Conservation (phyloP, 2,329 filamentous ascomycete species). For the Rhinocladiella similis region DNA sequence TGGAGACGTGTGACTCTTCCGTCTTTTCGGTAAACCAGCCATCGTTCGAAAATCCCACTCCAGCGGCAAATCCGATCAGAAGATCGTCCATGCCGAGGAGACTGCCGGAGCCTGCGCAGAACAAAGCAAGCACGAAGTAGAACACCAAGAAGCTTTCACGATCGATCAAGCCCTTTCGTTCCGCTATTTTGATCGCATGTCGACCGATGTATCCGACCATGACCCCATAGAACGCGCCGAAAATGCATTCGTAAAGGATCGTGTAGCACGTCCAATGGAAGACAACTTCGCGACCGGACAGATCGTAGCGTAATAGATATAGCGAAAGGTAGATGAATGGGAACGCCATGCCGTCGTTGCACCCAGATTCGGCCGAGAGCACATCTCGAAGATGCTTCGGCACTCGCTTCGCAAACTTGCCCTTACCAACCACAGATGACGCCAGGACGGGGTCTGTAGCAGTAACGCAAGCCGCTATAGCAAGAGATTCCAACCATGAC, state of each 20-base stretch:
- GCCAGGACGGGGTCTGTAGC: constrained; percentile 96
- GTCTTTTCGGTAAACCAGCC: constrained; percentile 99
- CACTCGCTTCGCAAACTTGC: constrained; percentile 96
- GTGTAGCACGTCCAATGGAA: constrained; percentile 88
- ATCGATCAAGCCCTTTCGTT: constrained; percentile 83
- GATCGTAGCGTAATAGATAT: constrained; percentile 82
- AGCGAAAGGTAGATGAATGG: constrained; percentile 92
- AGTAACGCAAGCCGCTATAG: constrained; percentile 88
- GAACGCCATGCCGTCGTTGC: constrained; percentile 99
- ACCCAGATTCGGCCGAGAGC: constrained; percentile 93
- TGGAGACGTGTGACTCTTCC: constrained; percentile 96
- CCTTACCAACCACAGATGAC: constrained; percentile 96
- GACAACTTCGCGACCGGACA: constrained; percentile 66
- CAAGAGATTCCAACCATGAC: constrained; percentile 86
- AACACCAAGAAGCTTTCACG: constrained; percentile 97
- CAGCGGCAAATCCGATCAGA: constrained; percentile 89
- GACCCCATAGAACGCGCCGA: constrained; percentile 88
- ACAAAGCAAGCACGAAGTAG: constrained; percentile 95
- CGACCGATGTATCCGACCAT: constrained; percentile 83
- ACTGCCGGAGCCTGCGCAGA: constrained; percentile 91
- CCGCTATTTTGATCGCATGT: constrained; percentile 84
- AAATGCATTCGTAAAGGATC: constrained; percentile 92
- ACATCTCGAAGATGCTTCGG: constrained; percentile 96
- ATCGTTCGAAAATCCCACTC: constrained; percentile 98
- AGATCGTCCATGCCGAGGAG: constrained; percentile 90